These are phyloP conservation scores for Xylaria venustula DNA, from an alignment of 495 filamentous ascomycete genomes.

Conservation along the genomic window DNA sequence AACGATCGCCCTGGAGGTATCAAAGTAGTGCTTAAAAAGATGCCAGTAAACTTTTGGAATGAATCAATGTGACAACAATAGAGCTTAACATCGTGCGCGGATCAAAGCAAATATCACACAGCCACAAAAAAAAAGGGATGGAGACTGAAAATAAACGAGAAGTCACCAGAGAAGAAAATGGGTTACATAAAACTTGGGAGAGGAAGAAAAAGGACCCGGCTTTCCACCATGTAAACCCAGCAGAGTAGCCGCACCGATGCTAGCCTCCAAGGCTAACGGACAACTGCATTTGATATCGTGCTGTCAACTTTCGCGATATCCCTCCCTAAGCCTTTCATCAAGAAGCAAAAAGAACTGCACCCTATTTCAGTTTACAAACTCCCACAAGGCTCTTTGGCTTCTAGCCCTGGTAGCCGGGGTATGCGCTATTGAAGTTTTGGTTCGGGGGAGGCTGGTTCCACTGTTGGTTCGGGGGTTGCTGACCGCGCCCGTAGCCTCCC, in stretches of 20 bases:
- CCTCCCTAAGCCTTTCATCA: constrained; percentile 8
- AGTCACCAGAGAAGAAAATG: constrained; percentile 22
- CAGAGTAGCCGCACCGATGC: constrained; percentile 15
- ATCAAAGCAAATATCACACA: constrained; percentile 28
- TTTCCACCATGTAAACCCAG: constrained; percentile 20
- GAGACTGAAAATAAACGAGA: constrained; percentile 15
- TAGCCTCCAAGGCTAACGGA: constrained; percentile 7
- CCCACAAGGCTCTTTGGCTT: not conserved
- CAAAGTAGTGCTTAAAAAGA: constrained; percentile 33
- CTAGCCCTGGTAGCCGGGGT: constrained; percentile 60
- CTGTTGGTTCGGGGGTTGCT: constrained; percentile 68
- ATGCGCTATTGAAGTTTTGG: constrained; percentile 59
- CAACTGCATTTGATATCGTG: constrained; percentile 4
- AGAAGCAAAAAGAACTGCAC: constrained; percentile 2
- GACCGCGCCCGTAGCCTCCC: constrained; percentile 80
- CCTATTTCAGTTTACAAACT: not conserved
- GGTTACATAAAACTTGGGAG: constrained; percentile 24
- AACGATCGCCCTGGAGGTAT: constrained; percentile 34
- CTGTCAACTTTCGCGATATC: constrained; percentile 3
- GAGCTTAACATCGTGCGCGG: constrained; percentile 31
- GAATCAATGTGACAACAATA: constrained; percentile 21
- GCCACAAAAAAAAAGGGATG: constrained; percentile 26
- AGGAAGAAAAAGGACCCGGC: constrained; percentile 19
- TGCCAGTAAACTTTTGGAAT: constrained; percentile 32
- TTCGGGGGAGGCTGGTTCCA: constrained; percentile 65